phyloP scores from a whole-genome alignment of 768 basidiomycete genomes.

The Leccinum uliginosum region DNA sequence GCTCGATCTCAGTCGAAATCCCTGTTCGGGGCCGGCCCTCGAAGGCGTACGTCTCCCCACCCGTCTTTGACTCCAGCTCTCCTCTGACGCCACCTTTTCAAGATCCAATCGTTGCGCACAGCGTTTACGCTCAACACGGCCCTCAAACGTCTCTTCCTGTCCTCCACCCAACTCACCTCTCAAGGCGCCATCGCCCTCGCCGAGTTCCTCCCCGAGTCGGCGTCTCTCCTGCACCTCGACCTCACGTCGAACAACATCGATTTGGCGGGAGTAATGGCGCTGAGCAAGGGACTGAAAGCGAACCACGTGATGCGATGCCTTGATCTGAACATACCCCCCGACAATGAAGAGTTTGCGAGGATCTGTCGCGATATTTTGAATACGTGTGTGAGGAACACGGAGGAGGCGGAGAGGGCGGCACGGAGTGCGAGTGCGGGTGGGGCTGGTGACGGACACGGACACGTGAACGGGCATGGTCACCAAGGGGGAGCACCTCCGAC shows the following conservation, averaged over 20 bases:
- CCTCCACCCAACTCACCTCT: constrained; percentile 74
- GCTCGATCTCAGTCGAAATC: constrained; percentile 88
- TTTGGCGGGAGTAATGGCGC: constrained; percentile 89
- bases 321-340: constrained; percentile 88
- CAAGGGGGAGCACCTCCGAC: constrained; percentile 13
- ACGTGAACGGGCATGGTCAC: constrained; percentile 7
- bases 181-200: constrained; percentile 91
- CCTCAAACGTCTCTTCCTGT: constrained; percentile 88
- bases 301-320: constrained; percentile 89
- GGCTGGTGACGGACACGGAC: background rate
- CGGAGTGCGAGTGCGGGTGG: constrained; percentile 2
- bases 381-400: constrained; percentile 90
- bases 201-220: constrained; percentile 91
- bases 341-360: constrained; percentile 75
- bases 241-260: constrained; percentile 80
- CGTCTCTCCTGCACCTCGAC: constrained; percentile 86
- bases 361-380: constrained; percentile 89
- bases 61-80: background rate
- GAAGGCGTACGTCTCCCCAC: constrained; percentile 69
- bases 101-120: constrained; percentile 86
- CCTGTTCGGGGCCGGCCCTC: constrained; percentile 82
- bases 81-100: background rate
- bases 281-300: constrained; percentile 77
- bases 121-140: constrained; percentile 90
- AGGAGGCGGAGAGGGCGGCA: constrained; percentile 48